Conservation (phyloP, 495 filamentous ascomycete genomes). For the Chaetomium fimeti region DNA sequence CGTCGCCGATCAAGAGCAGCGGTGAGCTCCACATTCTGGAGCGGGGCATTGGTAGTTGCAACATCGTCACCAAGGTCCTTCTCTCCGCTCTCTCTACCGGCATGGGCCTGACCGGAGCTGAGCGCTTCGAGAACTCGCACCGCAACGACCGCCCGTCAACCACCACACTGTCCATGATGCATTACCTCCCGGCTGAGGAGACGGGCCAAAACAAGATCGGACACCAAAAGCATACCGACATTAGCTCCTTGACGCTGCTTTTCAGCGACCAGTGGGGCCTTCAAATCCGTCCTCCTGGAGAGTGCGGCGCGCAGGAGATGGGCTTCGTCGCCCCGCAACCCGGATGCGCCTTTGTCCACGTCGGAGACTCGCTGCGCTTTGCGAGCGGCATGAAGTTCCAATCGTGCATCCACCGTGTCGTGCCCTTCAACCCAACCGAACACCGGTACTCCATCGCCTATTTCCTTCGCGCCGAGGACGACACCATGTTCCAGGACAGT, state of each 20-base stretch:
- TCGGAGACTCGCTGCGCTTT: conserved; percentile 58
- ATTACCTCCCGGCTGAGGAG: conserved; percentile 48
- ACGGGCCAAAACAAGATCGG: conserved; percentile 44
- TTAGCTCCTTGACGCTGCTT: conserved; percentile 56
- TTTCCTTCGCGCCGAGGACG: conserved; percentile 56
- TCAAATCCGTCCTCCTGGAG: conserved; percentile 51
- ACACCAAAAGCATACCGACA: conserved; percentile 60
- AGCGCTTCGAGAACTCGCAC: conserved; percentile 54
- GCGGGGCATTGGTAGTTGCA: conserved; percentile 48
- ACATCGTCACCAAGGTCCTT: conserved; percentile 53
- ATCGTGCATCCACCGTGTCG: conserved; percentile 57
- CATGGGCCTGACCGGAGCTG: conserved; percentile 41
- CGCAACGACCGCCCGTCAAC: conserved; percentile 51
- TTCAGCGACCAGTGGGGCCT: conserved; percentile 58
- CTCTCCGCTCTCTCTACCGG: conserved; percentile 51
- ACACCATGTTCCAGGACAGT: conserved; percentile 51
- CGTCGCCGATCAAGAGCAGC: conserved; percentile 50
- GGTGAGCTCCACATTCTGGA: conserved; percentile 47
- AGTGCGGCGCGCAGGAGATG: conserved; percentile 47
- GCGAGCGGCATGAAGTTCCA: conserved; percentile 50
- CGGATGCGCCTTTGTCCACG: conserved; percentile 54
- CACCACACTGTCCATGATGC: conserved; percentile 48
- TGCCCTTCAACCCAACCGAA: conserved; percentile 49
- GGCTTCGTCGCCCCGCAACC: conserved; percentile 52
- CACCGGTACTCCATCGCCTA: conserved; percentile 60